Evolutionary conservation across 1,284 basidiomycete species (phyloP).

Genomic region (Trametes pubescens): DNA sequence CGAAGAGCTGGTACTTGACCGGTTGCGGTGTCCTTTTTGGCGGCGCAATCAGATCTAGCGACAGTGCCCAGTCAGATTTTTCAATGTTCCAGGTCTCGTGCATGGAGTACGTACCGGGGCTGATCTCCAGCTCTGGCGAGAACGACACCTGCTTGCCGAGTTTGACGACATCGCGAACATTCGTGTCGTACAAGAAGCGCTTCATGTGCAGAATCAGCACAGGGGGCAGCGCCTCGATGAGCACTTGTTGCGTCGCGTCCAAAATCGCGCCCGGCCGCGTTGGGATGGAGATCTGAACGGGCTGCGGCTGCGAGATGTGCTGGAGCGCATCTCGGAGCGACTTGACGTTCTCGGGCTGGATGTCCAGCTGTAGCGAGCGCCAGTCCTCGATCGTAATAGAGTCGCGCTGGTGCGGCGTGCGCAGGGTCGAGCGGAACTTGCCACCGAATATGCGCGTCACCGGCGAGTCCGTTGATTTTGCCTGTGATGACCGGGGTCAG

Average conservation of each 20-base stretch:
- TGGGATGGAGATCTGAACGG: slow-evolving; percentile 76
- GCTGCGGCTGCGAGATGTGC: slow-evolving; percentile 83
- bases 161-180: slow-evolving; percentile 84
- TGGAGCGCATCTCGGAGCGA: slow-evolving; percentile 87
- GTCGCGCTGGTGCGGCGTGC: slow-evolving; percentile 85
- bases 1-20: slow-evolving; percentile 86
- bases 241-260: slow-evolving; percentile 89
- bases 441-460: slow-evolving; percentile 95
- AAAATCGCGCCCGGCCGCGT: slow-evolving; percentile 67
- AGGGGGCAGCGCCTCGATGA: slow-evolving; percentile 87
- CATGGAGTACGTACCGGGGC: slow-evolving; percentile 60
- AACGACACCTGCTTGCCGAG: slow-evolving; percentile 86
- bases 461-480: slow-evolving; percentile 85
- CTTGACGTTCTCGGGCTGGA: slow-evolving; percentile 81
- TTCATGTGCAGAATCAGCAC: slow-evolving; percentile 94
- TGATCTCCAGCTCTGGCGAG: slow-evolving; percentile 80
- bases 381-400: slow-evolving; percentile 94
- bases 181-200: slow-evolving; percentile 89
- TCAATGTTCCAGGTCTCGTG: not conserved
- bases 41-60: slow-evolving; percentile 71
- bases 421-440: slow-evolving; percentile 89
- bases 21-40: slow-evolving; percentile 56
- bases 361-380: slow-evolving; percentile 90
- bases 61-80: not conserved
- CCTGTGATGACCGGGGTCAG: slow-evolving; percentile 51